These are phyloP conservation scores for Vitis hybrid DNA, from an alignment of 177 flowering plant genomes.

Conservation along the genomic window DNA sequence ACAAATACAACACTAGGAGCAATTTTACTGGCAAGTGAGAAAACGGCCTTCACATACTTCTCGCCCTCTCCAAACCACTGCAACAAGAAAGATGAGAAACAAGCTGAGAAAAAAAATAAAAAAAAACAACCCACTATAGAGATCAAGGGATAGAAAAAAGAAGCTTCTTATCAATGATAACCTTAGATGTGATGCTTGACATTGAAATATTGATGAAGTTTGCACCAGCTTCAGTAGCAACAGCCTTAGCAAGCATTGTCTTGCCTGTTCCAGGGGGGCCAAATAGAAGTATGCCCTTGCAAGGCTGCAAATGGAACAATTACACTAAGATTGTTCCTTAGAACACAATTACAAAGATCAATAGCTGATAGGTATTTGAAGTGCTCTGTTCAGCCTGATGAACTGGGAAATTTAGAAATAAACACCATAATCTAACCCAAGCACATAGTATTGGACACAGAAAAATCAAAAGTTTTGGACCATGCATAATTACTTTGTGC, in stretches of 20 bases:
- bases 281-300: slow-evolving; percentile 75
- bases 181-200: slow-evolving; percentile 92
- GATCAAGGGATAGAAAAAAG: neutral
- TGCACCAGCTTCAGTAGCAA: slow-evolving; percentile 87
- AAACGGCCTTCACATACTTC: slow-evolving; percentile 87
- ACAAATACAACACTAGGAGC: slow-evolving; percentile 87
- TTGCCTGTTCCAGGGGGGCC: slow-evolving; percentile 86
- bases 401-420: no score
- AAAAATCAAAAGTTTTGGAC: no score
- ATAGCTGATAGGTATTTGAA: no score
- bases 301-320: slow-evolving; percentile 52
- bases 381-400: no score
- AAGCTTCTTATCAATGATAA: slow-evolving; percentile 13
- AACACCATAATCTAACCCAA: no score
- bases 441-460: no score
- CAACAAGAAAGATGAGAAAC: slow-evolving; percentile 10
- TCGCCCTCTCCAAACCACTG: slow-evolving; percentile 97
- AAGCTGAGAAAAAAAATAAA: no score
- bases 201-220: slow-evolving; percentile 83
- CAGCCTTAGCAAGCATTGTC: slow-evolving; percentile 90
- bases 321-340: neutral
- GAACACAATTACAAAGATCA: no score
- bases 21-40: slow-evolving; percentile 86
- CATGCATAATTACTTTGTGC: no score
- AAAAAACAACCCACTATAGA: neutral